Evolutionary conservation across 306 rosid genomes (phyloP).

Genomic region (Alnus rubra): DNA sequence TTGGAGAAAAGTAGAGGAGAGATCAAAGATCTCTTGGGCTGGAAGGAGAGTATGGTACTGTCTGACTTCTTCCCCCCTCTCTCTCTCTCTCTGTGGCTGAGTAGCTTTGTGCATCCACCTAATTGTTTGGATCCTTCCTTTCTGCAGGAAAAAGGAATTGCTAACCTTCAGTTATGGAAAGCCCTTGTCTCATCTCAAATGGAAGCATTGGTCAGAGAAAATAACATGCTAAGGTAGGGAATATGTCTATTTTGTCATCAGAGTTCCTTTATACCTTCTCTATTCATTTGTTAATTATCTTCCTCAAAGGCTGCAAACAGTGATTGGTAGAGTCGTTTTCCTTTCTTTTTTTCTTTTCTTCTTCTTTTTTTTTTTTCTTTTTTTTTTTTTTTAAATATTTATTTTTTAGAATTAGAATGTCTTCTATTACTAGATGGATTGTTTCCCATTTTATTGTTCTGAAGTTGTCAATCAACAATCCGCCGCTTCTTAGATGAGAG

Average conservation of each 20-base stretch:
- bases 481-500: not conserved
- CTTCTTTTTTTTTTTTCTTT: too few relatives aligned
- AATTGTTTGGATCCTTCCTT: constrained; percentile 18
- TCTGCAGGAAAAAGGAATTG: constrained; percentile 58
- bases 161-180: constrained; percentile 71
- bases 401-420: too few relatives aligned
- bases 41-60: constrained; percentile 54
- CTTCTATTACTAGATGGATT: not conserved
- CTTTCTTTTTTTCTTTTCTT: not conserved
- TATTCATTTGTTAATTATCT: not conserved
- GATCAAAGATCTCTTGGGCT: constrained; percentile 51
- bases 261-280: not conserved
- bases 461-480: not conserved
- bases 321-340: not conserved
- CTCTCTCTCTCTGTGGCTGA: constrained; percentile 8
- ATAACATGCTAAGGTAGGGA: constrained; percentile 61
- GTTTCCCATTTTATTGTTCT: not conserved
- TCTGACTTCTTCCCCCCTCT: not conserved
- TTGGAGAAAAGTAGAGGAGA: constrained; percentile 57
- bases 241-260: not conserved
- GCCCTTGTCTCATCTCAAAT: constrained; percentile 54
- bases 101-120: constrained; percentile 7
- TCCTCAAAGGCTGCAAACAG: not conserved
- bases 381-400: too few relatives aligned
- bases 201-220: constrained; percentile 58